These are phyloP conservation scores for Alternaria metachromatica DNA, from an alignment of 2,329 filamentous ascomycete species.

Conservation along the genomic window DNA sequence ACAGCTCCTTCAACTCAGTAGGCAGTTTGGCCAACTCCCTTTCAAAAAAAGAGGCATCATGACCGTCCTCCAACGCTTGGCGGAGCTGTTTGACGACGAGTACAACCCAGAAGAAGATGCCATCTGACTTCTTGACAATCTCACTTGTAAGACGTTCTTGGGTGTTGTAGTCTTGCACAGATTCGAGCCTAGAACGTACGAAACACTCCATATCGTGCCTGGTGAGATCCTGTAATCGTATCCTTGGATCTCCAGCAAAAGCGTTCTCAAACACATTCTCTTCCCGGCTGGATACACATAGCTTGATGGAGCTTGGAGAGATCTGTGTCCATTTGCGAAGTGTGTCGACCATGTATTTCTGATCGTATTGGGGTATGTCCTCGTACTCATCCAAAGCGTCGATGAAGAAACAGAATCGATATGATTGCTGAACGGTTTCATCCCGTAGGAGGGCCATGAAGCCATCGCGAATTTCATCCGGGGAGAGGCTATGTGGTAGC, in stretches of 20 bases:
- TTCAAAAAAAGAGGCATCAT: neutral
- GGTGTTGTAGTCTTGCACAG: neutral
- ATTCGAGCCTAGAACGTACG: neutral
- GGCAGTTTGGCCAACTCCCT: neutral
- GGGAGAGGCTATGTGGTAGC: neutral
- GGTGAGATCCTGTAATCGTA: neutral
- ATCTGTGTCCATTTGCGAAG: neutral
- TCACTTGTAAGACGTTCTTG: neutral
- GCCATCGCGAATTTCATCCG: neutral
- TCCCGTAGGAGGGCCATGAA: neutral
- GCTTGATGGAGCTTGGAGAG: neutral
- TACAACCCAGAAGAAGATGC: neutral
- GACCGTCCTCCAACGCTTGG: neutral
- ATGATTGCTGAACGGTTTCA: neutral
- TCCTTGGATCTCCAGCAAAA: neutral
- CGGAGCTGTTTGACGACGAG: neutral
- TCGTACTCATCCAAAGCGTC: neutral
- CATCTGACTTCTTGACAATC: neutral
- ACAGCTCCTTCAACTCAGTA: neutral
- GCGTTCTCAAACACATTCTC: neutral
- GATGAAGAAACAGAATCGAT: neutral
- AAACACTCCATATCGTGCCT: neutral
- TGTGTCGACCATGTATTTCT: neutral
- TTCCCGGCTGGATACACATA: neutral
- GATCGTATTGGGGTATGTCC: accelerated